Percentiles rank a stretch among this genome's conserved stretches.
phyloP scores from a whole-genome alignment of 768 basidiomycete genomes.

The Tephrocybe sp. region DNA sequence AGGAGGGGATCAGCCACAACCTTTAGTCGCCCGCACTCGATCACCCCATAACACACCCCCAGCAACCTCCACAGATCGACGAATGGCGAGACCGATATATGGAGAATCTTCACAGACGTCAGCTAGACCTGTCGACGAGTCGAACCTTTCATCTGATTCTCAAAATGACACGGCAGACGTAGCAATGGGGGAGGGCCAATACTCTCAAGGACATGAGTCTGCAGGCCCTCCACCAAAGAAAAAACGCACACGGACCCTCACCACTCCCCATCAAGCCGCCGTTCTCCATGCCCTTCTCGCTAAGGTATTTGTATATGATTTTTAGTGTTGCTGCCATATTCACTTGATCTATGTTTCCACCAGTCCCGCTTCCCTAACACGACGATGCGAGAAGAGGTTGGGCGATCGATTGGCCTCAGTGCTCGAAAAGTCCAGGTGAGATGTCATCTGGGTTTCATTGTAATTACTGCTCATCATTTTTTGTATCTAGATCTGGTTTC shows the following conservation, averaged over 20 bases:
- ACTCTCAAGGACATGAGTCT: constrained; percentile 35
- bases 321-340: constrained; percentile 10
- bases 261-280: constrained; percentile 85
- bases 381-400: constrained; percentile 85
- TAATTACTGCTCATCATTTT: constrained; percentile 11
- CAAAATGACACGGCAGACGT: constrained; percentile 61
- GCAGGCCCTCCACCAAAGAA: constrained; percentile 61
- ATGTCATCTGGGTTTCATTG: constrained; percentile 12
- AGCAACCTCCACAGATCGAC: constrained; percentile 29
- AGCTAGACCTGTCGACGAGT: constrained; percentile 25
- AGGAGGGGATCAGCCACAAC: constrained; percentile 25
- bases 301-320: constrained; percentile 51
- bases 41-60: constrained; percentile 26
- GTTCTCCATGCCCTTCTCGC: constrained; percentile 87
- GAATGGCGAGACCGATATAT: constrained; percentile 46
- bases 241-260: constrained; percentile 81
- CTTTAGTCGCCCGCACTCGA: constrained; percentile 23
- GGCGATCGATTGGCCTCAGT: constrained; percentile 83
- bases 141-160: constrained; percentile 49
- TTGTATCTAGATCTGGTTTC: constrained; percentile 79
- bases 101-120: constrained; percentile 30
- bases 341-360: constrained; percentile 10
- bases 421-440: constrained; percentile 88
- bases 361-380: constrained; percentile 91
- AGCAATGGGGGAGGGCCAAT: constrained; percentile 50